Base-by-base conservation (phyloP, 176 grass and related monocot genomes). In the Bonia amplexicaulis region DNA sequence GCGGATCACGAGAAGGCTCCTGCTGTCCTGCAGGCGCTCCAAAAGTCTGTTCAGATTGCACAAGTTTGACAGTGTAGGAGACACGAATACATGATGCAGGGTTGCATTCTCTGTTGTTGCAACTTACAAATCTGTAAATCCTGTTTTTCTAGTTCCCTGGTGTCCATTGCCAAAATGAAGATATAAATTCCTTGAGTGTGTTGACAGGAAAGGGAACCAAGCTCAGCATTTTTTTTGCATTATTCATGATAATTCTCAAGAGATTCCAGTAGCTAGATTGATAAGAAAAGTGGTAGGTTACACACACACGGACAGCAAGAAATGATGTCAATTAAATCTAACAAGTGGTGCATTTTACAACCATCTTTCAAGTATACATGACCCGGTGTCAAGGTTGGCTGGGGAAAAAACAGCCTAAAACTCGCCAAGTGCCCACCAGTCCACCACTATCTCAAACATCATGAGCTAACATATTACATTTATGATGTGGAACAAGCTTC, bases 1-100 rank as follows among this genome's bases (percentile, higher is more conserved):
- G 20, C 91, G 96, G 75, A 96, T 99, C 71, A 99, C 92, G 92
- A 88, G 86, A 48, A 99, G 91, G 71, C 91, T 99, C 55, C 91
- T 99, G 37, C 82, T 89, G 83, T 99, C 55, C 91, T 99, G 37
- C 82, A 91, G 83, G 97, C 97, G 8, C 91, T 99, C 23, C 86
- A 99, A 71, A 94, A 89, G 68, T 90, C 81, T 3, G 66, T 96
- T 31, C 68, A 94, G 31, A 91, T 96, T 55, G 90, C 97, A 0
- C 92, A 41, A 81, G n/a, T 87, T 58, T 94, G 85, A 87, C 31
- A 12, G 49, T 39, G 58, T 35, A 35, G 6, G 63, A 61, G 40
- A 11, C 39, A 11, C 10, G 40, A 33, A 65, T 65, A 16, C 13
- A 17, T 27, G 70, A 66, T 10, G 27, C 52, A 79, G 14, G 40